Conservation (phyloP, 164 flowering plant species). For the Buxus sempervirens region DNA sequence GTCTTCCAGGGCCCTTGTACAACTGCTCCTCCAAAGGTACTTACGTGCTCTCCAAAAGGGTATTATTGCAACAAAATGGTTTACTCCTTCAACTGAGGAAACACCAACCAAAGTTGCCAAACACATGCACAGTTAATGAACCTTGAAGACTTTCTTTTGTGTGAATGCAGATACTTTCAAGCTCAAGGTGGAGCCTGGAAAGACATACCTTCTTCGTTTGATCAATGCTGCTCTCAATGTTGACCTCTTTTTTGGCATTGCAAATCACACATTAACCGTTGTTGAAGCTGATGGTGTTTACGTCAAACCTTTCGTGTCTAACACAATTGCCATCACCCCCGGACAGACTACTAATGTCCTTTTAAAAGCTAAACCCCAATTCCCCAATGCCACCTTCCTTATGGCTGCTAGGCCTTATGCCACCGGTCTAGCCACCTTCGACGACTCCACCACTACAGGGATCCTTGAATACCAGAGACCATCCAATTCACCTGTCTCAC, state of each 20-base stretch:
- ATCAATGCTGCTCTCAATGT: slow-evolving; percentile 70
- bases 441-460: slow-evolving; percentile 47
- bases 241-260: slow-evolving; percentile 62
- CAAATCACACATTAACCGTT: slow-evolving; percentile 50
- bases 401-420: slow-evolving; percentile 51
- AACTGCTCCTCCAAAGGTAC: no score
- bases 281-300: slow-evolving; percentile 57
- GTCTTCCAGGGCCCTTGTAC: slow-evolving; percentile 13
- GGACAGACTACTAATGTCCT: slow-evolving; percentile 67
- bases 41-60: no score
- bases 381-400: slow-evolving; percentile 43
- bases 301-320: slow-evolving; percentile 43
- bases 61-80: no score
- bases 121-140: no score
- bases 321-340: slow-evolving; percentile 37
- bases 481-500: neutral
- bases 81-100: no score
- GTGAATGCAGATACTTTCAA: slow-evolving; percentile 22
- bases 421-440: slow-evolving; percentile 41
- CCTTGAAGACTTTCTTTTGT: no score
- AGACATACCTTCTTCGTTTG: slow-evolving; percentile 48
- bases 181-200: slow-evolving; percentile 51
- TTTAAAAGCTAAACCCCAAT: slow-evolving; percentile 35
- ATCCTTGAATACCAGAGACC: slow-evolving; percentile 27
- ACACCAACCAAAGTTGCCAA: no score